Evolutionary conservation across 306 rosid genomes (phyloP), one percentile per base, ranked within the genome.

Genomic region (Hippophae rhamnoides): DNA sequence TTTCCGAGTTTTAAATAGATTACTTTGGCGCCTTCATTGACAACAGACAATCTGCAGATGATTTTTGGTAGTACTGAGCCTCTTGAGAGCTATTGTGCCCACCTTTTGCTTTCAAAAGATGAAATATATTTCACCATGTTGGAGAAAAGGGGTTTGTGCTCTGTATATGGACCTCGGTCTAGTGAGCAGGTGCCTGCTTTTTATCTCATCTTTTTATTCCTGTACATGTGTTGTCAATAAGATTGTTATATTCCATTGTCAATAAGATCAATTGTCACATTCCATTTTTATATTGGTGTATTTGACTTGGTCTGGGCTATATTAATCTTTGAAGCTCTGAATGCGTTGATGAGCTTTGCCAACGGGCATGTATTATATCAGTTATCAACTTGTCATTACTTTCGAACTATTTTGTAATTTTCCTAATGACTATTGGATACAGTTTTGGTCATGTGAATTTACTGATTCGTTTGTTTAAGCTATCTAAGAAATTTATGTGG

Each of bases 21-120:
- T 49, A 65, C 49, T 44, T 58, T 42, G 53, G 60, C 47, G 65
- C 69, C 73, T 73, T 70, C 65, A 71, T 65, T 68, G 60, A 73
- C 65, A 18, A 18, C 41, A 18, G 61, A 2, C 69, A 60, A 73
- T 79, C 63, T 71, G 70, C 88, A 92, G 99, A 92, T 88, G 76
- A 78, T 92, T 63, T 92, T 88, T 79, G 99, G 99, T 74, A 74
- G 76, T 58, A 43, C 61, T 63, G 94, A 80, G 61, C 86, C 97
- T 68, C 94, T 88, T 61, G 99, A 93, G 73, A 78, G 97, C 75
- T 93, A 93, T 73, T 88, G 86, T 68, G 78, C 97, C 43, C 99
- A 93, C 72, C 74, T 84, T 49, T 79, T 88, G 82, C 78, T 93
- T 63, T 86, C 97, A 49, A 80, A 77, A 77, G 99, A 93, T 58